Evolutionary conservation across 164 flowering plant genomes (phyloP).

Genomic region (Brasenia schreberi): DNA sequence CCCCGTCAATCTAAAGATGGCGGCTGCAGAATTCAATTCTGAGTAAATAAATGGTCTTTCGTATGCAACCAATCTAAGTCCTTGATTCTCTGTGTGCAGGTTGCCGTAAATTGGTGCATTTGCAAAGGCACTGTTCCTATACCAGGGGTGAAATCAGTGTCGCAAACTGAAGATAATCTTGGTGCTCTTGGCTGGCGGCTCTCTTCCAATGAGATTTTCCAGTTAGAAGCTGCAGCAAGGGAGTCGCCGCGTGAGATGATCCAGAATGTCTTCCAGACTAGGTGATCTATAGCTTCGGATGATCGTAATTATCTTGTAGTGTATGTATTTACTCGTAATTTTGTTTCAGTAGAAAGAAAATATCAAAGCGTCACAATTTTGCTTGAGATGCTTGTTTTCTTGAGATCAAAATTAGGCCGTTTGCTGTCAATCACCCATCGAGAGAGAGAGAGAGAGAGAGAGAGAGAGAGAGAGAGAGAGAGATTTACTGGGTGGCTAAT

Average conservation of each 20-base stretch:
- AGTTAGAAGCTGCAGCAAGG: constrained; percentile 52
- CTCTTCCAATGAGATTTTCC: constrained; percentile 41
- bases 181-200: constrained; percentile 94
- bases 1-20: too few species aligned
- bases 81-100: constrained; percentile 22
- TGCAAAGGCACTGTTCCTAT: constrained; percentile 83
- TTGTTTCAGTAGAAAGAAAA: neutral
- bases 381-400: too few species aligned
- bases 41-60: too few species aligned
- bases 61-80: too few species aligned
- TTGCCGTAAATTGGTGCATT: constrained; percentile 94
- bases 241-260: constrained; percentile 73
- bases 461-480: too few species aligned
- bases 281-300: constrained; percentile 12
- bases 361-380: too few species aligned
- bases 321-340: neutral
- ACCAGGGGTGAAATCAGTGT: constrained; percentile 76
- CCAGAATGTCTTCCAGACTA: constrained; percentile 87
- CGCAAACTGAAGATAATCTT: constrained; percentile 72
- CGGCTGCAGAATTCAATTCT: too few species aligned
- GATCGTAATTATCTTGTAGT: neutral
- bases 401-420: too few species aligned
- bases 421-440: too few species aligned
- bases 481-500: too few species aligned
- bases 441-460: too few species aligned